Base-by-base conservation (phyloP, 768 basidiomycete genomes). In the Paxillus ammoniavirescens region DNA sequence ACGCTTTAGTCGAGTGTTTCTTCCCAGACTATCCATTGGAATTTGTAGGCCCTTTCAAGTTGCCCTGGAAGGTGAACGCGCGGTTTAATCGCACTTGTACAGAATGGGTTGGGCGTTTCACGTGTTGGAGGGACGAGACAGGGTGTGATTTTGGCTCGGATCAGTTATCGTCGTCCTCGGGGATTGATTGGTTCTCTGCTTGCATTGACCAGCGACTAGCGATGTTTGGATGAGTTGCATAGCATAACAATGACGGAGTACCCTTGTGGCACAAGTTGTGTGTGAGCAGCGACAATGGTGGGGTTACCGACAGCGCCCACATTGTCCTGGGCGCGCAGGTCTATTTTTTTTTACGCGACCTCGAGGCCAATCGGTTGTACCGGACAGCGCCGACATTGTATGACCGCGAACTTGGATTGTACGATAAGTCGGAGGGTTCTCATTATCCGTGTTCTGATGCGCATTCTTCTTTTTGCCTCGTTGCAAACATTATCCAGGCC, bases 401-500 rank as follows among this genome's bases (percentile, higher is more conserved):
- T 31, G 35, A 35, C 35, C 10, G 35, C 35, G 35, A 35, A 13
- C 31, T 26, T 26, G 26, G 52, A 23, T 50, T 56, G 52, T 50
- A 56, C 58, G 52, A 57, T 42, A 57, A 10, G 43, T 38, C 15
- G 26, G 12, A 35, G n/a, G 10, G 37, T 56, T 52, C 37, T 18
- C 57, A 43, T 42, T 18, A 53, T 57, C 50, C 59, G 23, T 12
- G 23, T 40, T 52, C 28, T 45, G 43, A 46, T 46, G 31, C 35
- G 26, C 47, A 54, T 46, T 47, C 44, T 21, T 46, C 49, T 47
- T 42, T 42, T 40, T 50, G 54, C 57, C 54, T 58, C 55, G 53
- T 55, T 53, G 49, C 17, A 61, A 53, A 57, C 65, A 70, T 62
- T 68, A 68, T 55, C 59, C 58, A 42, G 57, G 8, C 50, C 15